Evolutionary conservation across 805 yeast genomes (phyloP).

Genomic region (Monosporozyma unispora): DNA sequence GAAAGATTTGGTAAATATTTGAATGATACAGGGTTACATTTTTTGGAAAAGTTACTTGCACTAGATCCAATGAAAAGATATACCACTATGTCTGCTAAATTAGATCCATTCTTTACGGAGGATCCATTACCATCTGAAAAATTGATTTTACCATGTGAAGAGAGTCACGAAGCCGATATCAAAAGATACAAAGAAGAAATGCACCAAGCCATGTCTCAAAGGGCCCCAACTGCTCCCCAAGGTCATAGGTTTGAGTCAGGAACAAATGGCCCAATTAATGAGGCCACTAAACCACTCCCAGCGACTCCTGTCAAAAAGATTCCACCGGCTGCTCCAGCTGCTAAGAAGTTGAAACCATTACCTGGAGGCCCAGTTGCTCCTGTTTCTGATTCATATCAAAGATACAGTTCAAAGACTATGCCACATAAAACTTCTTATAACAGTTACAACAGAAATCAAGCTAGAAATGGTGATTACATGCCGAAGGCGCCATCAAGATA

Average conservation of each 20-base stretch:
- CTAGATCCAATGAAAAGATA: conserved; percentile 66
- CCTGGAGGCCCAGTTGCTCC: background rate
- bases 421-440: background rate
- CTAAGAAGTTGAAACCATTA: background rate
- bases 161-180: conserved; percentile 82
- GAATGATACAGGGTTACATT: conserved; percentile 36
- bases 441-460: background rate
- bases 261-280: background rate
- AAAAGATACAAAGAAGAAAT: conserved; percentile 43
- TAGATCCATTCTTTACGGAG: conserved; percentile 56
- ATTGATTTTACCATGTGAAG: conserved; percentile 60
- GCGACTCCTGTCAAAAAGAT: background rate
- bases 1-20: conserved; percentile 38
- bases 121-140: conserved; percentile 59
- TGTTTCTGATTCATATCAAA: background rate
- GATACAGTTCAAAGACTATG: background rate
- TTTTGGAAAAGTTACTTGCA: conserved; percentile 53
- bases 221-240: conserved; percentile 28
- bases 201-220: conserved; percentile 27
- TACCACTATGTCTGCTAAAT: conserved; percentile 71
- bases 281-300: background rate
- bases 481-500: background rate
- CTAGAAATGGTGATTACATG: background rate
- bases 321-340: conserved; percentile 6
- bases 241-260: conserved; percentile 22